These are phyloP conservation scores for Escovopsis sp. DNA, from an alignment of 2,329 filamentous ascomycete species.

Conservation along the genomic window DNA sequence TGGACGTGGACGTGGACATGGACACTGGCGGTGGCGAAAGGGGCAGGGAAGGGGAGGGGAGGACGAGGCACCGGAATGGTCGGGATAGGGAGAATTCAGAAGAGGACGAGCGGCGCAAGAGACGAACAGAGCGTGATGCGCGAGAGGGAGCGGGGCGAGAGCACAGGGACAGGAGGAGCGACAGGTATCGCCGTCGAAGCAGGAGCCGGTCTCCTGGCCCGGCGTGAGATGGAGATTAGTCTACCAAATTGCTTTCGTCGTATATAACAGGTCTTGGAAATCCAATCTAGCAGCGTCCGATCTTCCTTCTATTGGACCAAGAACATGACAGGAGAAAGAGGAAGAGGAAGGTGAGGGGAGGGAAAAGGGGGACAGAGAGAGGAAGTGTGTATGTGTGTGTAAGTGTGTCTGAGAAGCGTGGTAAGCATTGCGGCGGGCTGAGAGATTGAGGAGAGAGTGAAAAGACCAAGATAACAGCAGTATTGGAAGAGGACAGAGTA, in stretches of 20 bases:
- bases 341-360: too few relatives aligned
- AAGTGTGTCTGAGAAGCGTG: too few relatives aligned
- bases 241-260: not conserved
- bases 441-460: too few relatives aligned
- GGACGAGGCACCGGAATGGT: conserved; percentile 8
- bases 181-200: conserved; percentile 20
- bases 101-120: conserved; percentile 12
- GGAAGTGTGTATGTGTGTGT: too few relatives aligned
- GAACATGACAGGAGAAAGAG: not conserved
- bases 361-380: too few relatives aligned
- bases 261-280: conserved; percentile 3
- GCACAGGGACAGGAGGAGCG: too few relatives aligned
- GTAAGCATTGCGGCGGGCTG: too few relatives aligned
- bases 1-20: too few relatives aligned
- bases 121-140: conserved; percentile 14
- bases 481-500: too few relatives aligned
- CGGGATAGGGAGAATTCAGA: conserved; percentile 14
- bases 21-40: too few relatives aligned
- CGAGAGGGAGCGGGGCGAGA: conserved; percentile 8
- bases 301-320: not conserved
- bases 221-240: conserved; percentile 14
- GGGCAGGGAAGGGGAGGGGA: conserved; percentile 10
- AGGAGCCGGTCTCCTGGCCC: conserved; percentile 31
- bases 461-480: too few relatives aligned
- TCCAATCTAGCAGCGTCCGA: conserved; percentile 9